Evolutionary conservation across 371 early-diverging fungal species (phyloP).

Genomic region (Mortierella sp.): DNA sequence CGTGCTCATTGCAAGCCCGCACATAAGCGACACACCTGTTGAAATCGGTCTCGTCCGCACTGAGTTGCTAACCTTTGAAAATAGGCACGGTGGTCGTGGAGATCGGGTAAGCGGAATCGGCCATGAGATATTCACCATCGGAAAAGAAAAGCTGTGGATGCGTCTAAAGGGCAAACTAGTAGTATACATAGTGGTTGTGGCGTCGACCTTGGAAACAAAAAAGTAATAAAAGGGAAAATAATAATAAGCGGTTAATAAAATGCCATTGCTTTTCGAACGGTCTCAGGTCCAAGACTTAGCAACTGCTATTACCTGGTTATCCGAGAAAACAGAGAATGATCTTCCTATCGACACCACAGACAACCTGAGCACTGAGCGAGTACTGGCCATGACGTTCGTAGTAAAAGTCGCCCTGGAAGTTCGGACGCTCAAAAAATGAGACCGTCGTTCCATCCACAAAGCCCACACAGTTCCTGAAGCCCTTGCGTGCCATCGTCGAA

Average conservation of each 20-base stretch:
- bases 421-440: constrained; percentile 10
- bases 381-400: constrained; percentile 21
- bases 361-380: constrained; percentile 13
- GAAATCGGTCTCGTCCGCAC: constrained; percentile 12
- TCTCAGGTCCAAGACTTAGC: too few relatives aligned
- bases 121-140: constrained; percentile 12
- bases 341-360: constrained; percentile 4
- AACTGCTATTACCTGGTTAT: constrained; percentile 11
- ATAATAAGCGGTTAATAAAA: background rate
- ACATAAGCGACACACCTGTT: constrained; percentile 17
- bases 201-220: constrained; percentile 10
- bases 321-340: background rate
- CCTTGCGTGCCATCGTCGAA: constrained; percentile 5
- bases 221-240: too few relatives aligned
- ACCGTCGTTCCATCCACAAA: constrained; percentile 21
- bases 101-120: constrained; percentile 13
- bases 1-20: constrained; percentile 18
- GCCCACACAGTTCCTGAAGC: constrained; percentile 12
- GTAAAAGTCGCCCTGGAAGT: background rate
- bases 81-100: background rate
- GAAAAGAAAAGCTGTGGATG: background rate
- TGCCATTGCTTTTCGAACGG: background rate
- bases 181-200: constrained; percentile 8
- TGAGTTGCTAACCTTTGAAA: constrained; percentile 2
- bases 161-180: constrained; percentile 4